Percentiles rank a stretch among this genome's conserved stretches.
Evolutionary conservation across 2,329 filamentous ascomycete species (phyloP).

Genomic region (Rutstroemia sp.): DNA sequence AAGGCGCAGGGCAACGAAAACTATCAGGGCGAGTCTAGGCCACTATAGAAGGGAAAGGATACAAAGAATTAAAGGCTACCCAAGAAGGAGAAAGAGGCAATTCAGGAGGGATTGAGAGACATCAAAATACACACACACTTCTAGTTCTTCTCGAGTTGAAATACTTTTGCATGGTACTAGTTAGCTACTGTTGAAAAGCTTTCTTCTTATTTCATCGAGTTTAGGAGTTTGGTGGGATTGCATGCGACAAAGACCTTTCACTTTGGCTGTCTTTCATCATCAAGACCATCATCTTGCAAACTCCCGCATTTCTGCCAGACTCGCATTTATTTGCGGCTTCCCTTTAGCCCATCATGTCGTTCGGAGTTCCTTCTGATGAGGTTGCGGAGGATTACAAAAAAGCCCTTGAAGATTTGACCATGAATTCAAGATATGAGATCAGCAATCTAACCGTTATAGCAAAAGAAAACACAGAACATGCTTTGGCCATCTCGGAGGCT

Average conservation of each 20-base stretch:
- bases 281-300: conserved; percentile 11
- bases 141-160: conserved; percentile 30
- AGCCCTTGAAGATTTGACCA: conserved; percentile 82
- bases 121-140: conserved; percentile 32
- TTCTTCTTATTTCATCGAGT: conserved; percentile 19
- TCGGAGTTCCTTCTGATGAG: conserved; percentile 58
- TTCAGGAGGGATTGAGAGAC: conserved; percentile 24
- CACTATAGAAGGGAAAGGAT: conserved; percentile 13
- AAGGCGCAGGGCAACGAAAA: conserved; percentile 17
- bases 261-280: conserved; percentile 20
- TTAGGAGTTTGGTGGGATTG: conserved; percentile 20
- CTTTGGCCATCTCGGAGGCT: conserved; percentile 82
- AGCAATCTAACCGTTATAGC: conserved; percentile 96
- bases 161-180: conserved; percentile 31
- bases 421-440: conserved; percentile 91
- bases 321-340: conserved; percentile 19
- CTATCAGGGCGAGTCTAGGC: conserved; percentile 14
- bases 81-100: conserved; percentile 13
- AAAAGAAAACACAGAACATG: conserved; percentile 94
- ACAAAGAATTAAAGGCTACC: conserved; percentile 15
- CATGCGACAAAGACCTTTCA: conserved; percentile 21
- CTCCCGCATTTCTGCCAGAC: conserved; percentile 15
- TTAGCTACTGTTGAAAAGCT: conserved; percentile 29
- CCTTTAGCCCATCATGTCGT: conserved; percentile 50
- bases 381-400: conserved; percentile 93